Base-by-base conservation (phyloP, 2,329 filamentous ascomycete genomes). In the Colletotrichum abscissum region DNA sequence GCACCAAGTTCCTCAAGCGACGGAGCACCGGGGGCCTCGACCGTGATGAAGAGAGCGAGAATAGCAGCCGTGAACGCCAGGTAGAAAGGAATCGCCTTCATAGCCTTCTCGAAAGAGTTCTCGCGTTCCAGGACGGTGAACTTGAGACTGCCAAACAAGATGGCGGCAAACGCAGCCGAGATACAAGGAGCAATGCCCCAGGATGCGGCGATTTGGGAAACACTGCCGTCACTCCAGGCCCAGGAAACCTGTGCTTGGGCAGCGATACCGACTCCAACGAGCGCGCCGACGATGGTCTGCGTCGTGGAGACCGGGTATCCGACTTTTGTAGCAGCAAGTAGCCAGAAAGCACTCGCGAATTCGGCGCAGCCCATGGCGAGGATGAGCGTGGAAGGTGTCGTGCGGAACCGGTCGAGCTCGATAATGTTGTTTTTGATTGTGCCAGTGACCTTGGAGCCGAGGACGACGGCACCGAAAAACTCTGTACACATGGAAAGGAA, bases 381-480 rank as follows among this genome's bases (percentile, higher is more conserved):
- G 16, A 75, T 69, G 4, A 75, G 65, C 12, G 70, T 73, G 9
- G 74, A 22, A 1, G 74, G 75, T n/a, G 24, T 79, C 76, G 30
- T 79, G 11, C 52, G 73, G 76, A 84, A 86, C 4, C 79, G 77
- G 30, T 80, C 75, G 69, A 84, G 82, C 22, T 73, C 75, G 78
- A 86, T 85, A 75, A 86, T 85, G 7, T 81, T 80, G 72, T 82
- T 83, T 75, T 85, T 85, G 80, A 85, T 84, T 46, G 84, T 86
- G 46, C 77, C 76, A 4, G 84, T 84, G 64, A 85, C 83, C 1
- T 82, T 85, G 22, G 84, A 80, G 63, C 88, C 88, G 54, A 89
- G 82, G 60, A 83, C 85, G 8, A 89, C 84, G n/a, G 87, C 87
- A 69, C 87, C 87, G 14, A 87, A 78, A 75, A 89, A 86, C 76